A percentile compares a stretch with the other conserved stretches of the same genome.
These are phyloP conservation scores for Epichloe amarillans DNA, from an alignment of 2,329 filamentous ascomycete genomes.

Conservation along the genomic window DNA sequence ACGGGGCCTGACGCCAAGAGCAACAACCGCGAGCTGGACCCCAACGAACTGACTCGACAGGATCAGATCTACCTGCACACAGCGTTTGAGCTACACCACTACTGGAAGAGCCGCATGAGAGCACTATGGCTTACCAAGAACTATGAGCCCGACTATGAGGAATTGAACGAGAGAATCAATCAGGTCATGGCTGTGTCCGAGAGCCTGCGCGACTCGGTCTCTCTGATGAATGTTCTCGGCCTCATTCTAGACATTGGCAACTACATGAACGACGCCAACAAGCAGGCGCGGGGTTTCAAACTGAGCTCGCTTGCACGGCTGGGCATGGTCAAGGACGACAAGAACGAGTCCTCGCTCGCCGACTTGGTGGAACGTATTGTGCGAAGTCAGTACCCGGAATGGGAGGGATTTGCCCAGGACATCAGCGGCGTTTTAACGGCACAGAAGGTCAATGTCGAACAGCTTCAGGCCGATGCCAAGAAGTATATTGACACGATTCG, in stretches of 20 bases:
- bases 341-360: conserved; percentile 92
- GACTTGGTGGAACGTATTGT: conserved; percentile 95
- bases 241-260: conserved; percentile 97
- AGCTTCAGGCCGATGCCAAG: conserved; percentile 74
- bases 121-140: conserved; percentile 73
- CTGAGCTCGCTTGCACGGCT: conserved; percentile 83
- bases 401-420: conserved; percentile 78
- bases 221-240: conserved; percentile 89
- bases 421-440: conserved; percentile 64
- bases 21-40: conserved; percentile 72
- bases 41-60: conserved; percentile 75
- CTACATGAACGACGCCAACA: conserved; percentile 99
- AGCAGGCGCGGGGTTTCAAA: conserved; percentile 96
- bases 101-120: conserved; percentile 97
- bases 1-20: conserved; percentile 72
- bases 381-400: conserved; percentile 89
- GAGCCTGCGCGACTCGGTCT: conserved; percentile 78
- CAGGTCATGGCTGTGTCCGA: conserved; percentile 82
- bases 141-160: conserved; percentile 81
- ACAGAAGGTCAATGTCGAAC: conserved; percentile 92
- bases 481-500: conserved; percentile 91
- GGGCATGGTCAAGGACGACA: conserved; percentile 97
- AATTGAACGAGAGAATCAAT: conserved; percentile 72
- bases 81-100: conserved; percentile 87
- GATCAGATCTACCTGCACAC: conserved; percentile 93